A percentile compares a stretch with the other conserved stretches of the same genome.
These are phyloP conservation scores for Aureobasidium leucospermi DNA, from an alignment of 2,329 filamentous ascomycete genomes.

Conservation along the genomic window DNA sequence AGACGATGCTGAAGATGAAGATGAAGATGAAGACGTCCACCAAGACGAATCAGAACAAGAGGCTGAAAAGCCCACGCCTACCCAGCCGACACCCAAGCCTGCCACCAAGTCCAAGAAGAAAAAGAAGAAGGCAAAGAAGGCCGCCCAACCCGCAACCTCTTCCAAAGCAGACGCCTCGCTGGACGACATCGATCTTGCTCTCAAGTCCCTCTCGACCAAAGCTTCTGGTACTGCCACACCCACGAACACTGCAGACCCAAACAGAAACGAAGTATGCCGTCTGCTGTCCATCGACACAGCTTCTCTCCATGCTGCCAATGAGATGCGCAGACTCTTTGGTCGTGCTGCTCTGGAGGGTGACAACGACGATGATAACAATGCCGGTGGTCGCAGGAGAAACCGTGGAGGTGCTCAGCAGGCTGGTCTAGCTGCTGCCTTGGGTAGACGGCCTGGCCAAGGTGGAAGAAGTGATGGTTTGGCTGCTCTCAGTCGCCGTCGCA, in stretches of 20 bases:
- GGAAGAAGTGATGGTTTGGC: conserved; percentile 58
- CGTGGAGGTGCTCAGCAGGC: conserved; percentile 45
- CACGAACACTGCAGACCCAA: conserved; percentile 25
- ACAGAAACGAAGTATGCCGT: conserved; percentile 42
- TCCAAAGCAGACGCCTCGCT: conserved; percentile 28
- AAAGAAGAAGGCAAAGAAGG: conserved; percentile 56
- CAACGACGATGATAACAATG: conserved; percentile 44
- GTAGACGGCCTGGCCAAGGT: conserved; percentile 41
- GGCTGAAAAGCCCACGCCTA: conserved; percentile 14
- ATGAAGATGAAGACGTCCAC: conserved; percentile 26
- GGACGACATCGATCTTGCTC: conserved; percentile 61
- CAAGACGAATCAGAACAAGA: conserved; percentile 29
- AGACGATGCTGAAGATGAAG: conserved; percentile 32
- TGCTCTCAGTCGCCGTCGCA: conserved; percentile 65
- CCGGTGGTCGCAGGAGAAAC: conserved; percentile 48
- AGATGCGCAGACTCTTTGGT: conserved; percentile 76
- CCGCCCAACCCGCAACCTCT: conserved; percentile 18
- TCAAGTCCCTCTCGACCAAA: conserved; percentile 48
- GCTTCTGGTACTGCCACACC: conserved; percentile 21
- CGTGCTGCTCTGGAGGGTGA: conserved; percentile 53
- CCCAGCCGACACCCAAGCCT: background rate
- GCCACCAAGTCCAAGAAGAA: conserved; percentile 30
- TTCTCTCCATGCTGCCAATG: conserved; percentile 77
- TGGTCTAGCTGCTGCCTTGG: conserved; percentile 51
- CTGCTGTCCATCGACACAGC: conserved; percentile 59